Percentiles rank a stretch among this genome's conserved stretches.
Conservation (phyloP, 106 monocot species). For the Acanthochlamys bracteata region DNA sequence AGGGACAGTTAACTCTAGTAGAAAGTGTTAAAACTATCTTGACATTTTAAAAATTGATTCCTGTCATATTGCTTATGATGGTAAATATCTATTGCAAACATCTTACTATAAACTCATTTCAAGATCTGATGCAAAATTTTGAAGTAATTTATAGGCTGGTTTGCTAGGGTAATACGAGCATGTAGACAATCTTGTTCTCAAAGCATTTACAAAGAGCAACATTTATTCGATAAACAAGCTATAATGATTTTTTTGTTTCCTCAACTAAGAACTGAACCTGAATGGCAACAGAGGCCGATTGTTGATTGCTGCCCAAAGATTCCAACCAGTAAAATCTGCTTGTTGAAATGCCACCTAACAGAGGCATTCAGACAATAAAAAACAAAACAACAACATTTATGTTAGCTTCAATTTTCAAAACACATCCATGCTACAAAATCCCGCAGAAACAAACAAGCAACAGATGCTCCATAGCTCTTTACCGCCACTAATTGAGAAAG, state of each 20-base stretch:
- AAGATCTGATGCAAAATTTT: background rate
- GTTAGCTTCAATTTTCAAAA: too few relatives aligned
- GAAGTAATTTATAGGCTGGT: background rate
- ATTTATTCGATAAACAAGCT: background rate
- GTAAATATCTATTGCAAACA: too few relatives aligned
- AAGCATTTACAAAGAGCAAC: background rate
- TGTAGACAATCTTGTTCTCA: background rate
- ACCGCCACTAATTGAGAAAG: too few relatives aligned
- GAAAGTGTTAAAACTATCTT: background rate
- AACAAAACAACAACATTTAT: too few relatives aligned
- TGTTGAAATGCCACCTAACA: conserved; percentile 92
- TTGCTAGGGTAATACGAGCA: background rate
- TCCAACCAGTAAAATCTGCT: conserved; percentile 96
- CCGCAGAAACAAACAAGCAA: too few relatives aligned
- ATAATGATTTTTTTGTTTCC: background rate
- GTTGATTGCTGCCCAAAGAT: conserved; percentile 97
- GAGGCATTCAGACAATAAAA: background rate
- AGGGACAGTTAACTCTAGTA: background rate
- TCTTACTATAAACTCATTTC: background rate
- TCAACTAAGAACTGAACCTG: conserved; percentile 32
- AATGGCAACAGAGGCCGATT: conserved; percentile 85
- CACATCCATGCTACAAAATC: too few relatives aligned
- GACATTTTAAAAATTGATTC: too few relatives aligned
- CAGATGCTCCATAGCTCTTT: too few relatives aligned
- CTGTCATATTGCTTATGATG: too few relatives aligned